A percentile compares a stretch with the other conserved stretches of the same genome.
Evolutionary conservation across 495 filamentous ascomycete species (phyloP).

Genomic region (Neurospora sp.): DNA sequence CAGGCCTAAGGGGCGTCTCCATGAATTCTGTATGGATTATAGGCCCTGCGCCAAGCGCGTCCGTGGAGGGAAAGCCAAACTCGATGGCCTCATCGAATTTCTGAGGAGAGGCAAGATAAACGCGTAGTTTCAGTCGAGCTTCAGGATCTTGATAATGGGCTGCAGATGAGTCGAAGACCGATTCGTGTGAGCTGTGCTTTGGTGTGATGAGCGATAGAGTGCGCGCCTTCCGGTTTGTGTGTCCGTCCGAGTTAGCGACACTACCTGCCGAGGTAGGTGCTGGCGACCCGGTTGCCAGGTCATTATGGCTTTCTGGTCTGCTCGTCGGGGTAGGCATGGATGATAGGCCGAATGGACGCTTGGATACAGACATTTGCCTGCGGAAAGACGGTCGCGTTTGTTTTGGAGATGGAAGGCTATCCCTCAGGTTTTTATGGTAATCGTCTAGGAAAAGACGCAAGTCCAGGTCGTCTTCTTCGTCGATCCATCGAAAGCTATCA

Average conservation of each 20-base stretch:
- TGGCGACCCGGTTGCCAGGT: slow-evolving; percentile 10
- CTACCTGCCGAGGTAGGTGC: slow-evolving; percentile 21
- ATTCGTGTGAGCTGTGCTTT: slow-evolving; percentile 35
- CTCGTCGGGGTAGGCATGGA: slow-evolving; percentile 22
- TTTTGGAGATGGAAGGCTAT: slow-evolving; percentile 29
- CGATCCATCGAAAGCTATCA: slow-evolving; percentile 70
- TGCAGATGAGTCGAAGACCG: slow-evolving; percentile 60
- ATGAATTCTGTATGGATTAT: slow-evolving; percentile 1
- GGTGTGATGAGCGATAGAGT: slow-evolving; percentile 38
- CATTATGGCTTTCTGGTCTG: not conserved
- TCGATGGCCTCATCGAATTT: slow-evolving; percentile 94
- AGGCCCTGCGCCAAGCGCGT: slow-evolving; percentile 21
- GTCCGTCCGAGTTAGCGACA: slow-evolving; percentile 14
- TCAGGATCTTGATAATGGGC: slow-evolving; percentile 87
- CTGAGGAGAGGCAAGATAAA: slow-evolving; percentile 83
- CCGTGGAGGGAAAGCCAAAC: slow-evolving; percentile 75
- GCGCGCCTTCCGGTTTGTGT: slow-evolving; percentile 36
- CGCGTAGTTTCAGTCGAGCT: slow-evolving; percentile 72
- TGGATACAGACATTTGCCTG: slow-evolving; percentile 42
- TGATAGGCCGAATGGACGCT: slow-evolving; percentile 44
- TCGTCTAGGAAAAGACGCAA: slow-evolving; percentile 51
- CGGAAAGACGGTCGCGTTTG: slow-evolving; percentile 39
- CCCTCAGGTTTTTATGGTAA: slow-evolving; percentile 39
- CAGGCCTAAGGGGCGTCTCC: slow-evolving; percentile 7
- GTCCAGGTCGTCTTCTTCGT: slow-evolving; percentile 68